Conservation (phyloP, 352 stramenopile genomes). For the Globisporangium iwayamae region DNA sequence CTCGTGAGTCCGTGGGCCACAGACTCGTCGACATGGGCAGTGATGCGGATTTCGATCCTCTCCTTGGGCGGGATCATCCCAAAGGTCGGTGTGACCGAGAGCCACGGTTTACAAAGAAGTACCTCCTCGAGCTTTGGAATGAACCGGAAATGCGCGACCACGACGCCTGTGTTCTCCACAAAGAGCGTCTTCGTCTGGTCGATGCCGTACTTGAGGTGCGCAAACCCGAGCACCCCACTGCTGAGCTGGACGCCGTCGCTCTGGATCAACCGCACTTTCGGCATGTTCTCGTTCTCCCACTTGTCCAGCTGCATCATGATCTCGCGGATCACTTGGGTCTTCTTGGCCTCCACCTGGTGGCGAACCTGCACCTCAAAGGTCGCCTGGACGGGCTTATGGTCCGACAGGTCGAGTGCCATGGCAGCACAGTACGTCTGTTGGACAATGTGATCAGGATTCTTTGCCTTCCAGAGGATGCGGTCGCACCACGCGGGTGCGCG, state of each 20-base stretch:
- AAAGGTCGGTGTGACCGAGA: constrained; percentile 87
- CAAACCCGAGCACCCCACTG: constrained; percentile 62
- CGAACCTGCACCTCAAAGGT: constrained; percentile 91
- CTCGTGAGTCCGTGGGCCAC: constrained; percentile 89
- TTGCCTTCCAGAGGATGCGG: constrained; percentile 81
- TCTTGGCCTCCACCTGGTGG: constrained; percentile 89
- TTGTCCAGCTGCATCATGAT: constrained; percentile 95
- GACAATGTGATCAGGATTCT: constrained; percentile 41
- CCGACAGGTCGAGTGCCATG: constrained; percentile 91
- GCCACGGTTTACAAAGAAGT: constrained; percentile 90
- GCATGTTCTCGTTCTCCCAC: constrained; percentile 96
- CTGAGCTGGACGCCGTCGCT: constrained; percentile 34
- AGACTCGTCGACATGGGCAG: constrained; percentile 85
- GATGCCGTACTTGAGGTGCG: constrained; percentile 56
- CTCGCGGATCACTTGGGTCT: constrained; percentile 89
- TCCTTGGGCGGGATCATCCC: constrained; percentile 85
- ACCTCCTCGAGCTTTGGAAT: constrained; percentile 87
- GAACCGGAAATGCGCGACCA: constrained; percentile 94
- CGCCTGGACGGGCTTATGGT: constrained; percentile 98
- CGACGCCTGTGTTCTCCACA: constrained; percentile 91
- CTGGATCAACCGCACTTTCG: constrained; percentile 86
- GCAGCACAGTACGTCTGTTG: constrained; percentile 87
- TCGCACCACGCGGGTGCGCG: constrained; percentile 97
- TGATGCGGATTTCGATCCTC: constrained; percentile 88
- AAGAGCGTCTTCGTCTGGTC: constrained; percentile 60